Evolutionary conservation across 441 rosid genomes (phyloP), one percentile per base, ranked within the genome.

Genomic region (Mallotus repandus): DNA sequence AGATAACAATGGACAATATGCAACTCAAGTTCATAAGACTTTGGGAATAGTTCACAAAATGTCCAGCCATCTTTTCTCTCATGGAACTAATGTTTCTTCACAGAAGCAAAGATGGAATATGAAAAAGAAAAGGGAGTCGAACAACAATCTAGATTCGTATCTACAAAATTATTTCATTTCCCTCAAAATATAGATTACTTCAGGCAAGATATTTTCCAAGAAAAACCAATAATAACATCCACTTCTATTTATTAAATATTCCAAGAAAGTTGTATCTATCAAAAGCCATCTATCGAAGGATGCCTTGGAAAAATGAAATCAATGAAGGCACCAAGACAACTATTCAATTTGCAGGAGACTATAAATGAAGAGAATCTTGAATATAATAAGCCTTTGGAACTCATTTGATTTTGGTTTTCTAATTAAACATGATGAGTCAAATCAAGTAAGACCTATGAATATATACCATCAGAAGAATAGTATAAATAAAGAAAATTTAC

Each of bases 1-100:
- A 69, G 75, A 73, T 69, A 58, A 46, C 49, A 11, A 63, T 35
- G n/a, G 43, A 53, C 45, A 38, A 18, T 9, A 61, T 19, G n/a
- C 41, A 35, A 35, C 41, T 35, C 41, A 35, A 35, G 41, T 35
- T 35, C 5, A 35, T 3, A 4, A 35, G 41, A 35, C 41, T 35
- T 25, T 35, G 41, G 41, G 41, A 35, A 35, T 35, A 35, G 41
- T 35, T 35, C 4, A 35, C 41, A 3, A 35, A 35, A 35, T 0
- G 41, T 35, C 41, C 69, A 43, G 56, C 6, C 10, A 43, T 63
- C 32, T 43, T 35, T 63, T 10, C 49, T 22, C 59, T 13, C 7
- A 21, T 58, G 57, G 19, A 70, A 25, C 5, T 46, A 22, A 63
- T 59, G 9, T 15, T 58, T 25, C 11, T 25, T 25, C 2, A 9